Evolutionary conservation across 345 rosid genomes (phyloP), one percentile per base, ranked within the genome.

Genomic region (Schrenkiella parvula): DNA sequence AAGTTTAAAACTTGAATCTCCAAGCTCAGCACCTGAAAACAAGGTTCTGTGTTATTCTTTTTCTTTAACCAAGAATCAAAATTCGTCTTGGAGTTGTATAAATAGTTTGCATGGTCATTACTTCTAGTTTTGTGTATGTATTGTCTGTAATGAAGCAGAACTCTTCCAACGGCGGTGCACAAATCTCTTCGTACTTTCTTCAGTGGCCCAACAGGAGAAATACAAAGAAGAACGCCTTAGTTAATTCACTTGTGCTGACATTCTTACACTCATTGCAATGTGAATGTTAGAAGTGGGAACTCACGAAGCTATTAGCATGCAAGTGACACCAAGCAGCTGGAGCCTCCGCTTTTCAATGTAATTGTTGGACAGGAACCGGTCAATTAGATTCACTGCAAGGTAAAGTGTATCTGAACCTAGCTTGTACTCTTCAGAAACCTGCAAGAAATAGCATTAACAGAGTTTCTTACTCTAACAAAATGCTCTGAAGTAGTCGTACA

Each of bases 271-370:
- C 23, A 29, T 23, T 59, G 28, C 59, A 4, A 47, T 46, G 44
- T 31, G 22, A 39, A 62, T 23, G 32, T 2, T 44, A 47, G 13
- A 60, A 39, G 1, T 31, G 38, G 59, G 57, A 71, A 65, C 96
- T 88, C 85, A 92, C 98, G 96, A 92, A 53, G 95, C 89, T 57
- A 92, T 80, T 43, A 92, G 84, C 89, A 89, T 82, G 89, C 95
- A 89, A 70, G 92, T 88, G 78, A 89, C 81, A 58, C 96, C 98
- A 73, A 93, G 91, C 23, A 90, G 83, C 81, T 90, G 98, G 39
- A 93, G 89, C 76, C 76, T 86, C 9, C 11, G 82, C 54, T 87
- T 86, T 59, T 85, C 90, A 15, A 89, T 83, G 80, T 77, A 81
- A 68, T 82, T 86, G 46, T 77, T 80, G 1, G 88, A 80, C 54